Evolutionary conservation across 1,284 basidiomycete genomes (phyloP), one percentile per base, ranked within the genome.

Genomic region (Naganishia albida): DNA sequence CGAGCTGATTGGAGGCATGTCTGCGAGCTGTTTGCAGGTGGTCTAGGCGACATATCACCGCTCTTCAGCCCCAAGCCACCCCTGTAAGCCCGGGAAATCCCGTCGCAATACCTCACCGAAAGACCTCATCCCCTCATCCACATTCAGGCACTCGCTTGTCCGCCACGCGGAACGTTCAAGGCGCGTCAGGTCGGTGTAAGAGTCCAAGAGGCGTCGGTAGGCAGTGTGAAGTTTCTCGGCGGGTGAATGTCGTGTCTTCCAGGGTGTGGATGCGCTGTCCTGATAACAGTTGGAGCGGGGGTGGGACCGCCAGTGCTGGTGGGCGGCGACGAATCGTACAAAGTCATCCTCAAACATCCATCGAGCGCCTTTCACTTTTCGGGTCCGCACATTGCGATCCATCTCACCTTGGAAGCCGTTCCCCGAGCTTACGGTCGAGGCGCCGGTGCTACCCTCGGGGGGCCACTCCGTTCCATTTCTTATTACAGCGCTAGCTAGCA

Each of bases 111-210:
- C 40, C 7, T 12, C 7, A 8, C 16, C 40, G 23, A 42, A 55
- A 6, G 7, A 42, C 20, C 39, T 25, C 40, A 43, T 12, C n/a
- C 25, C 40, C n/a, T 55, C 53, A n/a, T 55, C 40, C 39, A 55
- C 25, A 12, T 43, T 23, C 23, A 42, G 39, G 26, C 53, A 55
- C 15, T 30, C 23, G 40, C 53, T 55, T 6, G n/a, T 20, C 23
- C 53, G 23, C 53, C 53, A 55, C 42, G 53, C 42, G 7, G 7
- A 23, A 3, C 53, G 53, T 25, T 55, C 53, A 28, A 44, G 38
- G 15, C 40, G 53, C 40, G 40, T 20, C 23, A 55, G 53, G 23
- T 23, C 7, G 40, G 7, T 6, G 40, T 55, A 55, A 16, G 40
- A 43, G 3, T 8, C 25, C 23, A 55, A 23, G 1, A 55, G 40